Percentiles rank a stretch among this genome's conserved stretches.
These are phyloP conservation scores for Sporothrix humicola DNA, from an alignment of 2,329 filamentous ascomycete genomes.

Conservation along the genomic window DNA sequence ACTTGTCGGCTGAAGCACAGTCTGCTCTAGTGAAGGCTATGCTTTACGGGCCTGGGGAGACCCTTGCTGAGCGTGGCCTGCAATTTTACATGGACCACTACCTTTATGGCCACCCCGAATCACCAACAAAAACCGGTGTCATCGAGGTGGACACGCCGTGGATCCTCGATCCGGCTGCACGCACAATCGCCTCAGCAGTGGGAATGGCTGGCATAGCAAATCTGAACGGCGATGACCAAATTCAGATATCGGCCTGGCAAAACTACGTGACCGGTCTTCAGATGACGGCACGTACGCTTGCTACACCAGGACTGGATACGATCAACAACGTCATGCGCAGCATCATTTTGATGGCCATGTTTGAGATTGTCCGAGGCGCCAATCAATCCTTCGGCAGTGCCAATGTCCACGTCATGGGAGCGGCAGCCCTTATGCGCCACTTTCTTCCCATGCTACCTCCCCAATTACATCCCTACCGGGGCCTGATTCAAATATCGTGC, in stretches of 20 bases:
- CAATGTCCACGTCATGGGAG: constrained; percentile 64
- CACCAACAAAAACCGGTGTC: constrained; percentile 49
- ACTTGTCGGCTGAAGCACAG: constrained; percentile 10
- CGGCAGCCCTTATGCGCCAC: constrained; percentile 61
- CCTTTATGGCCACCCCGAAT: constrained; percentile 58
- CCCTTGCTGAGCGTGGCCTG: constrained; percentile 54
- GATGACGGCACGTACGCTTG: constrained; percentile 52
- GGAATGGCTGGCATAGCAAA: constrained; percentile 65
- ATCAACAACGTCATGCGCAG: constrained; percentile 56
- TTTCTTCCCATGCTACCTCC: constrained; percentile 49
- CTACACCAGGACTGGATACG: constrained; percentile 44
- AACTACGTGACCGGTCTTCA: constrained; percentile 62
- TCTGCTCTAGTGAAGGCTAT: constrained; percentile 36
- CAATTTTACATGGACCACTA: constrained; percentile 60
- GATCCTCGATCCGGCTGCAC: constrained; percentile 50
- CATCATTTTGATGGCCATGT: constrained; percentile 65
- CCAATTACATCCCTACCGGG: constrained; percentile 54
- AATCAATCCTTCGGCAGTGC: constrained; percentile 57
- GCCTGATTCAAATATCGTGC: constrained; percentile 61
- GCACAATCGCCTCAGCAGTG: constrained; percentile 61
- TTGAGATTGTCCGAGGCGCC: constrained; percentile 60
- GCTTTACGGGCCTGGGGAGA: constrained; percentile 49
- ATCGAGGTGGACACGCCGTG: constrained; percentile 43
- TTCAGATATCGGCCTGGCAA: constrained; percentile 55
- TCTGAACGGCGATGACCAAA: constrained; percentile 52